Conservation (phyloP, 257 asterid genomes). For the Plantago major region DNA sequence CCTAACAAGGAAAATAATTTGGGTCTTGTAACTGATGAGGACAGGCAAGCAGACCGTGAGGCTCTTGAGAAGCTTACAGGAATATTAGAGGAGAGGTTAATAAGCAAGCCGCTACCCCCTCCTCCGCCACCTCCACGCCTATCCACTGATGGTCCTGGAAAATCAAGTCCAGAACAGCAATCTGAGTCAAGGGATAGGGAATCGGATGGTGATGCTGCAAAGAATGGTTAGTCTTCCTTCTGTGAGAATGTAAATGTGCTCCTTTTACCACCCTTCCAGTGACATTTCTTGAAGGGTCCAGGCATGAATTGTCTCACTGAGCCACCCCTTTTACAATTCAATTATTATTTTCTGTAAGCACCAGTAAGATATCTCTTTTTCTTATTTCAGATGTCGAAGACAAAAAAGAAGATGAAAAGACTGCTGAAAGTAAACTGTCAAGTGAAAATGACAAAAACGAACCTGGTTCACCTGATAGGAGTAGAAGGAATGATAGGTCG, state of each 20-base stretch:
- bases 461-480: constrained; percentile 78
- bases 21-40: constrained; percentile 81
- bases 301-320: constrained; percentile 1
- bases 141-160: constrained; percentile 45
- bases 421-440: constrained; percentile 60
- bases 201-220: constrained; percentile 44
- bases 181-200: constrained; percentile 64
- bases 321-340: constrained; percentile 3
- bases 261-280: neutral
- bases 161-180: constrained; percentile 55
- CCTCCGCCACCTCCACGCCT: constrained; percentile 64
- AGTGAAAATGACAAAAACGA: constrained; percentile 65
- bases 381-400: constrained; percentile 52
- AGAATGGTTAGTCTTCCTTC: constrained; percentile 38
- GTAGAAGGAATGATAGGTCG: constrained; percentile 66
- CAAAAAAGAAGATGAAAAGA: constrained; percentile 65
- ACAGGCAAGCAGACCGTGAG: constrained; percentile 62
- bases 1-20: constrained; percentile 52
- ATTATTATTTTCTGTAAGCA: constrained; percentile 12
- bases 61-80: constrained; percentile 62
- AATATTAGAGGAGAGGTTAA: constrained; percentile 89
- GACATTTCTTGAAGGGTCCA: neutral
- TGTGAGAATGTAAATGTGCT: neutral
- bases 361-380: constrained; percentile 20
- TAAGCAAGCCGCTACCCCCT: constrained; percentile 82